These are phyloP conservation scores for Immersiella caudata DNA, from an alignment of 495 filamentous ascomycete genomes.

Conservation along the genomic window DNA sequence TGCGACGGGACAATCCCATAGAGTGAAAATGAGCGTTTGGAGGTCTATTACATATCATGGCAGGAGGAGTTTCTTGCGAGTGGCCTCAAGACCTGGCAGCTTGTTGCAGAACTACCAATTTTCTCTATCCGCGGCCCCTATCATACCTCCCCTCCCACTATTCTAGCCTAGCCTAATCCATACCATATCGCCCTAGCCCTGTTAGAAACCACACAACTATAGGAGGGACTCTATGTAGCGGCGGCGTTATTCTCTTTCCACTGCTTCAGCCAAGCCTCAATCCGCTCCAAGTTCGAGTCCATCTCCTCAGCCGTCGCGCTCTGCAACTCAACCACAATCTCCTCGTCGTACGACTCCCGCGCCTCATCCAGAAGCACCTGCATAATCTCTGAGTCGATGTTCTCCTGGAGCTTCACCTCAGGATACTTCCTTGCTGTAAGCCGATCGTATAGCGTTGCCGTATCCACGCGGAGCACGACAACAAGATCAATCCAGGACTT, in stretches of 20 bases:
- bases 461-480: conserved; percentile 82
- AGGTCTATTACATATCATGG: not conserved
- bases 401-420: conserved; percentile 90
- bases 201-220: not conserved
- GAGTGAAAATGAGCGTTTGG: too few relatives aligned
- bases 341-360: conserved; percentile 79
- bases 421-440: conserved; percentile 73
- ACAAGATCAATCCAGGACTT: conserved; percentile 94
- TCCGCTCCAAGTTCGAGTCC: conserved; percentile 82
- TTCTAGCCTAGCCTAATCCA: not conserved
- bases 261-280: conserved; percentile 75
- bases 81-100: not conserved
- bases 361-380: conserved; percentile 91
- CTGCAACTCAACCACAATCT: conserved; percentile 86
- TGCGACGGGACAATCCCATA: not conserved
- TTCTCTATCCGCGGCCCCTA: not conserved
- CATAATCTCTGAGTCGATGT: conserved; percentile 97
- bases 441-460: conserved; percentile 81
- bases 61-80: not conserved
- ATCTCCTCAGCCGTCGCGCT: conserved; percentile 83
- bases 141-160: not conserved
- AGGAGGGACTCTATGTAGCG: not conserved
- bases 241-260: conserved; percentile 72
- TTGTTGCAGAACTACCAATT: not conserved
- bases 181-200: too few relatives aligned